phyloP scores from a whole-genome alignment of 2,329 filamentous ascomycete species.

The Penicillium nordicum region DNA sequence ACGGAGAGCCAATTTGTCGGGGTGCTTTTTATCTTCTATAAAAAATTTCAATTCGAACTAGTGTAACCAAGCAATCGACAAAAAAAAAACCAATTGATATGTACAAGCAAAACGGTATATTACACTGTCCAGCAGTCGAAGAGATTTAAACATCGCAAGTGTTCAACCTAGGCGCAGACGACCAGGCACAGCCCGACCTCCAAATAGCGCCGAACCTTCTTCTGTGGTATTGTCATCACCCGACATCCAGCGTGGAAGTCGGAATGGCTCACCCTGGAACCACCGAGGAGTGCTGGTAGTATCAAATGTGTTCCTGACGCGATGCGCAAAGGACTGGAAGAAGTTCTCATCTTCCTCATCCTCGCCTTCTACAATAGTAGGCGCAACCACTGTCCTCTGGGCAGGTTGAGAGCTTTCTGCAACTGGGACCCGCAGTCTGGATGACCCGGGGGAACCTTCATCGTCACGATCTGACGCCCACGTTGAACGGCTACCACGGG shows the following conservation, averaged over 20 bases:
- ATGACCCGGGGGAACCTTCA: conserved; percentile 28
- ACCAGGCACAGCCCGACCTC: conserved; percentile 40
- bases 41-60: neutral
- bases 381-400: conserved; percentile 33
- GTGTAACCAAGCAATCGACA: neutral
- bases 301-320: conserved; percentile 90
- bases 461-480: conserved; percentile 27
- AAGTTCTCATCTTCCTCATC: conserved; percentile 74
- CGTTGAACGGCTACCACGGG: conserved; percentile 31
- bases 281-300: conserved; percentile 76
- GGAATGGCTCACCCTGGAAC: conserved; percentile 71
- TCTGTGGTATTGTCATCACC: conserved; percentile 47
- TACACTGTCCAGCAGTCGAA: conserved; percentile 22
- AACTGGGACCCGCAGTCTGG: conserved; percentile 34
- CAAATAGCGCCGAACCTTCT: conserved; percentile 39
- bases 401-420: conserved; percentile 28
- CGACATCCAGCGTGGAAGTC: conserved; percentile 78
- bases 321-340: conserved; percentile 76
- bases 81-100: conserved; percentile 7
- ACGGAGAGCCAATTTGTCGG: too few species aligned
- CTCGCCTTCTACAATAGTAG: conserved; percentile 52
- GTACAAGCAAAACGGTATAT: conserved; percentile 19
- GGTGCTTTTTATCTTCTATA: too few species aligned
- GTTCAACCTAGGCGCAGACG: conserved; percentile 37
- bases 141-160: conserved; percentile 12